phyloP scores from a whole-genome alignment of 805 yeast genomes.

The Candida lessepsii region DNA sequence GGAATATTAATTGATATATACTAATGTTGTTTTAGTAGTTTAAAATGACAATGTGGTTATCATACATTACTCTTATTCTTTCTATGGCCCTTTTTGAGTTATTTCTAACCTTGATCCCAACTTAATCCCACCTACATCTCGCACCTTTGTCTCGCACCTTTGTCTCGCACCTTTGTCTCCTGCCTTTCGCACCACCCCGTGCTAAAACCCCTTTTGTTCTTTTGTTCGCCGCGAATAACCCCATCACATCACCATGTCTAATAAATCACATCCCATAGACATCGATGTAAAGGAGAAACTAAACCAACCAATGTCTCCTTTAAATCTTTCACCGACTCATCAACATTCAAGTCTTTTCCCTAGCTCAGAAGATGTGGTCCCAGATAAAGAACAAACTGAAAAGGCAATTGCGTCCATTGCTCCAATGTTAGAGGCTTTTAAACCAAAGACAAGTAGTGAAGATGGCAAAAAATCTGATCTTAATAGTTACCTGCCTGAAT shows the following conservation, averaged over 20 bases:
- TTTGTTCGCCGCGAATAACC: neutral
- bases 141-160: too few relatives aligned
- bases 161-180: too few relatives aligned
- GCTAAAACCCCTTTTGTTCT: neutral
- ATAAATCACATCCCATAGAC: neutral
- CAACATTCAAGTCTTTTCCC: neutral
- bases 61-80: neutral
- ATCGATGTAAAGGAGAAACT: conserved; percentile 15
- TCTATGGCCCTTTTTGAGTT: too few relatives aligned
- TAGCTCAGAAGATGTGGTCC: too few relatives aligned
- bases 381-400: conserved; percentile 30
- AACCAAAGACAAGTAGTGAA: conserved; percentile 57
- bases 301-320: conserved; percentile 35
- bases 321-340: conserved; percentile 22
- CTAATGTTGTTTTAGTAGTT: conserved; percentile 1
- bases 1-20: conserved; percentile 34
- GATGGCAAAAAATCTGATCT: conserved; percentile 20
- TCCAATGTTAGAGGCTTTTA: conserved; percentile 70
- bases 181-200: too few relatives aligned
- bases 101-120: too few relatives aligned
- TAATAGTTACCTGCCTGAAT: conserved; percentile 13
- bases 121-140: too few relatives aligned
- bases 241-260: neutral
- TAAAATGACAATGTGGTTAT: neutral
- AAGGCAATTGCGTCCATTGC: conserved; percentile 78